A percentile compares a stretch with the other conserved stretches of the same genome.
Conservation (phyloP, 2,329 filamentous ascomycete genomes). For the Epichloe scottii region DNA sequence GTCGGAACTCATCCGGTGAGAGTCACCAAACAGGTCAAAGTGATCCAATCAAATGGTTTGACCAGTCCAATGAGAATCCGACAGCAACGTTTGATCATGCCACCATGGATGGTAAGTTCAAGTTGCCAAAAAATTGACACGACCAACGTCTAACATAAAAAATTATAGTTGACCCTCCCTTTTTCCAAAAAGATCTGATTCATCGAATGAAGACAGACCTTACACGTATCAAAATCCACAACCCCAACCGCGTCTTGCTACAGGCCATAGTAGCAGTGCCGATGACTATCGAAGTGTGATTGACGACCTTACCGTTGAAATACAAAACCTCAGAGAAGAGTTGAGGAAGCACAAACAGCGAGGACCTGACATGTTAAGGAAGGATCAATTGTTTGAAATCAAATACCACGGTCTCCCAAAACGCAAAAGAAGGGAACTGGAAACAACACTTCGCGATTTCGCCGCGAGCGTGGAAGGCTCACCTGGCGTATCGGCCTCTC, state of each 20-base stretch:
- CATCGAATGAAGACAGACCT: slow-evolving; percentile 33
- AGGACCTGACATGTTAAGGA: slow-evolving; percentile 52
- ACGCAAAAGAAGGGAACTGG: slow-evolving; percentile 63
- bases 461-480: slow-evolving; percentile 48
- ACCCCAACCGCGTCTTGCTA: slow-evolving; percentile 17
- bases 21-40: slow-evolving; percentile 36
- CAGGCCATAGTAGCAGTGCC: slow-evolving; percentile 45
- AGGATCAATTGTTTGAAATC: slow-evolving; percentile 74
- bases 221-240: slow-evolving; percentile 13
- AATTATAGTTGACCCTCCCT: slow-evolving; percentile 36
- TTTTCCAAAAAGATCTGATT: slow-evolving; percentile 40
- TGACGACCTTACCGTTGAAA: slow-evolving; percentile 75
- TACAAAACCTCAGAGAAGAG: slow-evolving; percentile 63
- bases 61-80: slow-evolving; percentile 38
- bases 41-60: slow-evolving; percentile 42
- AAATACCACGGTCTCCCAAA: slow-evolving; percentile 62
- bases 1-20: slow-evolving; percentile 34
- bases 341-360: slow-evolving; percentile 58
- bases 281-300: slow-evolving; percentile 75
- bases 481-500: slow-evolving; percentile 27
- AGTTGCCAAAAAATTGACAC: neutral
- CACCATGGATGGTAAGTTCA: slow-evolving; percentile 34
- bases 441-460: slow-evolving; percentile 60
- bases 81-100: slow-evolving; percentile 27
- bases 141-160: neutral